Percentiles rank a stretch among this genome's conserved stretches.
Conservation (phyloP, 2,329 filamentous ascomycete genomes). For the Penicillium sp. region DNA sequence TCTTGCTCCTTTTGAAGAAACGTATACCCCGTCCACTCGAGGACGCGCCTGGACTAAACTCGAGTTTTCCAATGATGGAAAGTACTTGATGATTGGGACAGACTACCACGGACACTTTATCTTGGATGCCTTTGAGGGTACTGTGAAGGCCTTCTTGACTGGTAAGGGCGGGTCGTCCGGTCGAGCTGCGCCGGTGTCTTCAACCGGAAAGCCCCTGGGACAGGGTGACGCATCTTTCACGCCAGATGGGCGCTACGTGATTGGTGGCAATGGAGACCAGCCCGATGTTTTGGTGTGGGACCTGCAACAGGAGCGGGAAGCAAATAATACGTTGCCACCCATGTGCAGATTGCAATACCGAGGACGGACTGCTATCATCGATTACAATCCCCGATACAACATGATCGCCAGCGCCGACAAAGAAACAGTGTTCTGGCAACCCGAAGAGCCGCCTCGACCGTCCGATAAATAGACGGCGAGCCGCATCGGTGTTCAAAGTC, state of each 20-base stretch:
- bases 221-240: slow-evolving; percentile 82
- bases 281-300: slow-evolving; percentile 85
- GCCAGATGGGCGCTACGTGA: slow-evolving; percentile 80
- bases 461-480: slow-evolving; percentile 29
- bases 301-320: slow-evolving; percentile 53
- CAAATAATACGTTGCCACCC: slow-evolving; percentile 51
- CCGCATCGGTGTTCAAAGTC: background rate
- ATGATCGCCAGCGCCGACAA: slow-evolving; percentile 86
- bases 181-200: slow-evolving; percentile 48
- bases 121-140: slow-evolving; percentile 86
- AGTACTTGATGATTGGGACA: slow-evolving; percentile 76
- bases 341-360: slow-evolving; percentile 38
- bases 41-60: slow-evolving; percentile 72
- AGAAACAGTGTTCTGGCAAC: slow-evolving; percentile 74
- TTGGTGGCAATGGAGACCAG: slow-evolving; percentile 68
- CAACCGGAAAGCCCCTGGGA: slow-evolving; percentile 50
- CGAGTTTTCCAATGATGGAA: slow-evolving; percentile 95
- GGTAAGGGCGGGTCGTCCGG: slow-evolving; percentile 47
- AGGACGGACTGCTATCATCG: slow-evolving; percentile 67
- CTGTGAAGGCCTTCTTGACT: slow-evolving; percentile 66
- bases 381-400: slow-evolving; percentile 88
- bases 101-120: slow-evolving; percentile 81
- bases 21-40: slow-evolving; percentile 47
- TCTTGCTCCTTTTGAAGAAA: slow-evolving; percentile 56
- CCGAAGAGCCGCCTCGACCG: slow-evolving; percentile 52